Evolutionary conservation across 192 early-diverging fungal genomes (phyloP).

Genomic region (Linnemannia zychae): DNA sequence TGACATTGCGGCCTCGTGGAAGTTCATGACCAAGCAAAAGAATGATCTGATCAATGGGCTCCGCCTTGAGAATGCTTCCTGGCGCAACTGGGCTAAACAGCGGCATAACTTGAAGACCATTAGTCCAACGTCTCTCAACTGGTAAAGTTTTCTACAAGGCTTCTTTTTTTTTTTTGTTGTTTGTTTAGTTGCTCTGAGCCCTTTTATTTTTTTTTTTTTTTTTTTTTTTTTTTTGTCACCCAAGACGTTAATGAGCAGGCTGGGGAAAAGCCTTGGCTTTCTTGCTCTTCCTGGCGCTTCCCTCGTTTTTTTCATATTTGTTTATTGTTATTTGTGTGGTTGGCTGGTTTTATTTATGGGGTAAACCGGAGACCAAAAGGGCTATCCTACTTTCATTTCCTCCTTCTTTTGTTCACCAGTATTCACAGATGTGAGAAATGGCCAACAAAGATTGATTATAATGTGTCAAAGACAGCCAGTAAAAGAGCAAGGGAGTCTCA

Average conservation of each 20-base stretch:
- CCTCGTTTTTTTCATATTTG: not conserved
- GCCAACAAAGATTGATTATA: not conserved
- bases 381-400: not conserved
- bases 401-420: not conserved
- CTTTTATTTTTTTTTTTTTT: not conserved
- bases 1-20: conserved; percentile 73
- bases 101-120: conserved; percentile 68
- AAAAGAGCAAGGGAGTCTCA: not conserved
- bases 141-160: conserved; percentile 50
- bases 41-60: conserved; percentile 69
- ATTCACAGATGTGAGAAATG: not conserved
- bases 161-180: not conserved
- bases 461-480: not conserved
- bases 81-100: conserved; percentile 80
- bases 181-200: no score
- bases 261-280: not conserved
- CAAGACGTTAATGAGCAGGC: not conserved
- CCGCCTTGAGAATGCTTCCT: conserved; percentile 75
- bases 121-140: conserved; percentile 67
- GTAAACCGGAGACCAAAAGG: conserved; percentile 3
- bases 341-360: not conserved
- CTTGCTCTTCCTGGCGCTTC: not conserved
- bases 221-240: not conserved
- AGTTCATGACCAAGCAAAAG: conserved; percentile 74
- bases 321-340: conserved; percentile 13